Conservation (phyloP, 1,284 basidiomycete genomes). For the Ustilago nuda region DNA sequence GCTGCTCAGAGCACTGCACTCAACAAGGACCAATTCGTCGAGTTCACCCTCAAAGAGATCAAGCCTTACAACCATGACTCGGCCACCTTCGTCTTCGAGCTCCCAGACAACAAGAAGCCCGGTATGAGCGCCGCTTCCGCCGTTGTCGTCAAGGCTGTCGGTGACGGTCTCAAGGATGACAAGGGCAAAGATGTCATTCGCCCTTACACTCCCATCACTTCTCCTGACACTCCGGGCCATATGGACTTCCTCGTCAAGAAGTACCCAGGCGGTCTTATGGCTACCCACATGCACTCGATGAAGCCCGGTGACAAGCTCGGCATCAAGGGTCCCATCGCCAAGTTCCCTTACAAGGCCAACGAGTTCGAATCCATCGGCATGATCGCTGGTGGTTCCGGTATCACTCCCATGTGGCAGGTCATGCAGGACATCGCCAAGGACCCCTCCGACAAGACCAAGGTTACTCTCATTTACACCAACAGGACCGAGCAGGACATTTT, state of each 20-base stretch:
- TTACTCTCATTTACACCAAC: constrained; percentile 91
- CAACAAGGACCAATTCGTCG: constrained; percentile 76
- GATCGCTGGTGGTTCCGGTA: constrained; percentile 89
- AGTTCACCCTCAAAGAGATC: constrained; percentile 85
- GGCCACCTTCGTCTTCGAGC: constrained; percentile 84
- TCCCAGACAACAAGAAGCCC: constrained; percentile 83
- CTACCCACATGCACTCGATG: constrained; percentile 71
- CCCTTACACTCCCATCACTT: constrained; percentile 70
- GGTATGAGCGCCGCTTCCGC: constrained; percentile 79
- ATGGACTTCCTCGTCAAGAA: constrained; percentile 82
- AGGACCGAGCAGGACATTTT: constrained; percentile 91
- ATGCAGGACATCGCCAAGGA: constrained; percentile 69
- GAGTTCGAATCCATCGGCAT: constrained; percentile 79
- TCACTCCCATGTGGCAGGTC: constrained; percentile 70
- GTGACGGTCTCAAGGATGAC: constrained; percentile 73
- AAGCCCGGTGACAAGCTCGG: constrained; percentile 84
- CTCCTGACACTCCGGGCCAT: constrained; percentile 60
- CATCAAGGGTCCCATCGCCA: constrained; percentile 77
- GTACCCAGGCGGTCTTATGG: constrained; percentile 69
- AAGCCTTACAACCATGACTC: constrained; percentile 94
- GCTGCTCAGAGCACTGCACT: constrained; percentile 48
- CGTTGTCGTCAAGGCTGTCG: constrained; percentile 72
- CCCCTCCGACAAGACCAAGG: constrained; percentile 91
- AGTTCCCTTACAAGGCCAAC: constrained; percentile 68
- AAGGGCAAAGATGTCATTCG: constrained; percentile 91